Evolutionary conservation across 371 early-diverging fungal species (phyloP).

Genomic region (Lichtheimia hyalospora): DNA sequence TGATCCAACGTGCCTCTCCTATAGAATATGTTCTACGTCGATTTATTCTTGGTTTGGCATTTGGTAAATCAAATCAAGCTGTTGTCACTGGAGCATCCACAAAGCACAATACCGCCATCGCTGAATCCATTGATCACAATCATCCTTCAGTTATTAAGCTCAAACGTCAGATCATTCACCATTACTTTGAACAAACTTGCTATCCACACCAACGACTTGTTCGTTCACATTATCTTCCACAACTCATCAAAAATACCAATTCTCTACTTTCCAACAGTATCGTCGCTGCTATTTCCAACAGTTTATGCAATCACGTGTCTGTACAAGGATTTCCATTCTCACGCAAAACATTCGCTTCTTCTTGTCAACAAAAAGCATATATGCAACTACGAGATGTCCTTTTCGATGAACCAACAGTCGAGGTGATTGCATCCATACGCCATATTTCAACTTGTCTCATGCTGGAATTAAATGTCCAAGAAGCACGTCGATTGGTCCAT

Average conservation of each 20-base stretch:
- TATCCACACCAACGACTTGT: slow-evolving; percentile 21
- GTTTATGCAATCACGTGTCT: slow-evolving; percentile 4
- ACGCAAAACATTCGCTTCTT: slow-evolving; percentile 15
- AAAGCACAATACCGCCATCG: no score
- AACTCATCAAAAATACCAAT: slow-evolving; percentile 20
- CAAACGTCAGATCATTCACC: slow-evolving; percentile 12
- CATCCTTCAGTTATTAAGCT: neutral
- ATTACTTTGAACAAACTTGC: slow-evolving; percentile 27
- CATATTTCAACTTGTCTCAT: slow-evolving; percentile 21
- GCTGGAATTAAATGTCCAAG: slow-evolving; percentile 17
- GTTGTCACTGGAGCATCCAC: neutral
- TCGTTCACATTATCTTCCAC: slow-evolving; percentile 19
- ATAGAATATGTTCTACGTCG: neutral
- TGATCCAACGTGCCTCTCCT: neutral
- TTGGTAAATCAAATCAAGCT: no score
- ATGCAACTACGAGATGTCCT: slow-evolving; percentile 24
- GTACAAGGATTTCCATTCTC: neutral
- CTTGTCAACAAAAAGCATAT: slow-evolving; percentile 25
- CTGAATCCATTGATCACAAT: neutral
- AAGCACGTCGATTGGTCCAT: slow-evolving; percentile 30
- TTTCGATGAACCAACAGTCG: slow-evolving; percentile 21
- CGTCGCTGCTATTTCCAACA: slow-evolving; percentile 13
- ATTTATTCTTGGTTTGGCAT: no score
- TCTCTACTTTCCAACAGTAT: slow-evolving; percentile 29
- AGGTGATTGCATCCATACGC: slow-evolving; percentile 23